A percentile compares a stretch with the other conserved stretches of the same genome.
Evolutionary conservation across 192 early-diverging fungal genomes (phyloP).

Genomic region (Gryganskiella cystojenkinii): DNA sequence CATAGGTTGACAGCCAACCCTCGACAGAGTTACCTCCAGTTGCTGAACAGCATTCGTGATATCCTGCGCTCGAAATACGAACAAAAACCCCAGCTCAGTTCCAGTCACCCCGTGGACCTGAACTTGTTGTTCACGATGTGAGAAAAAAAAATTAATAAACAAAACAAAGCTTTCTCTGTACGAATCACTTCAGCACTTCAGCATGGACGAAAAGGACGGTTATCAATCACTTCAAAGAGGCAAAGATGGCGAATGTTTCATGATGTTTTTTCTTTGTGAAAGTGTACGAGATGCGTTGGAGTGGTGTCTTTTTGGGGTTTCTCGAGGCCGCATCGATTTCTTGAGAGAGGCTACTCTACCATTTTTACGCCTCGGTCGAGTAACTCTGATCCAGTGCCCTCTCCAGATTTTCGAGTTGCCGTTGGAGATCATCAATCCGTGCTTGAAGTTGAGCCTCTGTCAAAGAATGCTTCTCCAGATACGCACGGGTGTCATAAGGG

Average conservation of each 20-base stretch:
- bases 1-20: conserved; percentile 65
- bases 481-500: conserved; percentile 3
- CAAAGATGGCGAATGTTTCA: no score
- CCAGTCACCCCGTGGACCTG: conserved; percentile 50
- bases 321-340: no score
- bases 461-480: background rate
- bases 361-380: conserved; percentile 5
- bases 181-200: no score
- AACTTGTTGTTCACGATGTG: conserved; percentile 52
- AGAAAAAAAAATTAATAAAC: background rate
- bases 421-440: conserved; percentile 37
- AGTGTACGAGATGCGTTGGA: no score
- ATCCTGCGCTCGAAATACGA: conserved; percentile 72
- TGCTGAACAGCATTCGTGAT: conserved; percentile 74
- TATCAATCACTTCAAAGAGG: no score
- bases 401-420: conserved; percentile 36
- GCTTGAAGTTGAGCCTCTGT: conserved; percentile 33
- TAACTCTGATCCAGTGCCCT: conserved; percentile 9
- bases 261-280: no score
- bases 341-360: no score
- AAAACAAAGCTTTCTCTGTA: background rate
- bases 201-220: no score
- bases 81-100: conserved; percentile 84
- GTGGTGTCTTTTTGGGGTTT: no score
- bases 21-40: conserved; percentile 72